phyloP scores from a whole-genome alignment of 164 flowering plant species.

The Aristolochia contorta region DNA sequence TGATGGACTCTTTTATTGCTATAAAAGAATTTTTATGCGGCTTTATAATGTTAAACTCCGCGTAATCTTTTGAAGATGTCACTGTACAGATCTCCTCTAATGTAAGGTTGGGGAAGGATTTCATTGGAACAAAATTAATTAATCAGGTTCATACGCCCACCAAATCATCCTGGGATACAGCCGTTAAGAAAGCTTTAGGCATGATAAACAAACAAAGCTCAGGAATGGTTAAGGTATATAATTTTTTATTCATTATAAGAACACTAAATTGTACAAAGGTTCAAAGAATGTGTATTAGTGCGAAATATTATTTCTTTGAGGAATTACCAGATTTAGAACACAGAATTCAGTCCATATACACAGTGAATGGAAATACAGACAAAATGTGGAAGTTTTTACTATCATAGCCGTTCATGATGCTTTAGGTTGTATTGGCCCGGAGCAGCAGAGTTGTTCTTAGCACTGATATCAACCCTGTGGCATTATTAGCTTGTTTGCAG shows the following conservation, averaged over 20 bases:
- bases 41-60: not conserved
- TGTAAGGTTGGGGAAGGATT: conserved; percentile 25
- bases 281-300: too few species aligned
- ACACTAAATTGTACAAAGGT: not conserved
- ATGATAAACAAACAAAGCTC: conserved; percentile 44
- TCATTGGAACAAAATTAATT: conserved; percentile 30
- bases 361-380: too few species aligned
- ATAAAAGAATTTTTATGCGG: not conserved
- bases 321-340: too few species aligned
- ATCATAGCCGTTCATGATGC: conserved; percentile 10
- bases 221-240: conserved; percentile 55
- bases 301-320: too few species aligned
- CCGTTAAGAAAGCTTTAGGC: conserved; percentile 63
- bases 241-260: not conserved
- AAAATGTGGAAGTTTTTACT: too few species aligned
- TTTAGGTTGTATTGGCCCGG: conserved; percentile 92
- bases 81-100: conserved; percentile 48
- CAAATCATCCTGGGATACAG: conserved; percentile 48
- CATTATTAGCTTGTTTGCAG: conserved; percentile 75
- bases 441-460: conserved; percentile 56
- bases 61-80: not conserved
- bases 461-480: conserved; percentile 59
- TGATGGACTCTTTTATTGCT: not conserved
- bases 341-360: too few species aligned
- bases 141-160: conserved; percentile 52